Conservation (phyloP, 2,329 filamentous ascomycete species). For the Dactylellina leptospora region DNA sequence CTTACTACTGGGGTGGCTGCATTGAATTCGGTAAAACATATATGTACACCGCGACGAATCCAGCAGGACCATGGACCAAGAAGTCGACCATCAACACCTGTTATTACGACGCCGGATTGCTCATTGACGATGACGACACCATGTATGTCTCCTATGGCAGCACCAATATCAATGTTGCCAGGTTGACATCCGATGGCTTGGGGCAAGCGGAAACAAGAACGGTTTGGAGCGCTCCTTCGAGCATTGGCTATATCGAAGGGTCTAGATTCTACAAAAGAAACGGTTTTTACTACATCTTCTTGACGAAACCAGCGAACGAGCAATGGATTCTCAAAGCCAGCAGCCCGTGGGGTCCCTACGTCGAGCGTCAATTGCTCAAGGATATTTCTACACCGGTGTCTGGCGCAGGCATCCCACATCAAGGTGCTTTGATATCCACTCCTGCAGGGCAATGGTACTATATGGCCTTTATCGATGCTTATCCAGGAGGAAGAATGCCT, state of each 20-base stretch:
- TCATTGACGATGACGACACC: conserved; percentile 69
- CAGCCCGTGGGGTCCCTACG: conserved; percentile 67
- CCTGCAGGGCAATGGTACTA: conserved; percentile 68
- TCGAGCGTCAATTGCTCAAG: conserved; percentile 62
- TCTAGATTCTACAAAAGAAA: conserved; percentile 69
- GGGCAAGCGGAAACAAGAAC: conserved; percentile 62
- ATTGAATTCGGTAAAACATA: conserved; percentile 65
- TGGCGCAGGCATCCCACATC: conserved; percentile 64
- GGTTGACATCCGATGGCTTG: conserved; percentile 65
- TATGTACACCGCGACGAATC: conserved; percentile 64
- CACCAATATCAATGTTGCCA: conserved; percentile 64
- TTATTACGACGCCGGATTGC: conserved; percentile 68
- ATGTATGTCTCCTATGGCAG: conserved; percentile 69
- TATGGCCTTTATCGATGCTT: conserved; percentile 67
- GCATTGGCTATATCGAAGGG: conserved; percentile 63
- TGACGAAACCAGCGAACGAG: conserved; percentile 63
- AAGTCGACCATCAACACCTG: conserved; percentile 62
- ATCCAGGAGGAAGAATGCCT: conserved; percentile 68
- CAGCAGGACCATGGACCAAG: conserved; percentile 63
- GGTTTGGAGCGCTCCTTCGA: conserved; percentile 61
- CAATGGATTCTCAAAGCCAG: conserved; percentile 66
- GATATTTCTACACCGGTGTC: conserved; percentile 62
- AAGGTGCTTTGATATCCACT: conserved; percentile 68
- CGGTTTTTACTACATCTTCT: conserved; percentile 67
- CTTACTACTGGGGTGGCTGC: conserved; percentile 70